A percentile compares a stretch with the other conserved stretches of the same genome.
phyloP scores from a whole-genome alignment of 768 basidiomycete genomes.

The Coprinellus micaceus region DNA sequence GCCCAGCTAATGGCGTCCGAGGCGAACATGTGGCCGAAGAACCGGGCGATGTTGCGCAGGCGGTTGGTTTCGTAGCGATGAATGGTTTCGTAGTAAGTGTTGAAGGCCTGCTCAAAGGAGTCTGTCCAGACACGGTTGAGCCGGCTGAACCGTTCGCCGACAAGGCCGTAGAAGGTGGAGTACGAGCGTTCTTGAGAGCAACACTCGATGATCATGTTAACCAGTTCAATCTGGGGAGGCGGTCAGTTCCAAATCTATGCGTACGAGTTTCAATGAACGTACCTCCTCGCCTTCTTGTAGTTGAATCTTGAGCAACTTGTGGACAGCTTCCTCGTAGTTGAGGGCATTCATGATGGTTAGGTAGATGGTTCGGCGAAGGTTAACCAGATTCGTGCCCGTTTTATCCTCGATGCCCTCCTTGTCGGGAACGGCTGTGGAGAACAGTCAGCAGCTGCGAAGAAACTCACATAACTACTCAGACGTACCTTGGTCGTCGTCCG shows the following conservation, averaged over 20 bases:
- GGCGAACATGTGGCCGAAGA: conserved; percentile 90
- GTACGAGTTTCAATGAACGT: no score
- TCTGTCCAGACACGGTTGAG: conserved; percentile 95
- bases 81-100: conserved; percentile 89
- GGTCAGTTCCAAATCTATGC: no score
- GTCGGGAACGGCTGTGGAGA: conserved; percentile 56
- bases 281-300: conserved; percentile 94
- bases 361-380: conserved; percentile 90
- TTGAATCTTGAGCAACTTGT: conserved; percentile 93
- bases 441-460: neutral
- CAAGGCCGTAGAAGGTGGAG: conserved; percentile 93
- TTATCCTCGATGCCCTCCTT: conserved; percentile 91
- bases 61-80: conserved; percentile 99
- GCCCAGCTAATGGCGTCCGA: conserved; percentile 90
- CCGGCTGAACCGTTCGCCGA: conserved; percentile 95
- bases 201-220: conserved; percentile 99
- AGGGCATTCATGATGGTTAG: conserved; percentile 98
- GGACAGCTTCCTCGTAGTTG: conserved; percentile 97
- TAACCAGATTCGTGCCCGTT: conserved; percentile 94
- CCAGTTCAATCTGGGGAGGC: conserved; percentile 82
- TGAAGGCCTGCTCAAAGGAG: conserved; percentile 81
- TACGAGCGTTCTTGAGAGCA: conserved; percentile 99
- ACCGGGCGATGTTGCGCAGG: conserved; percentile 92
- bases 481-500: conserved; percentile 57
- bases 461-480: conserved; percentile 23